These are phyloP conservation scores for Colletotrichum limetticola DNA, from an alignment of 2,329 filamentous ascomycete species.

Conservation along the genomic window DNA sequence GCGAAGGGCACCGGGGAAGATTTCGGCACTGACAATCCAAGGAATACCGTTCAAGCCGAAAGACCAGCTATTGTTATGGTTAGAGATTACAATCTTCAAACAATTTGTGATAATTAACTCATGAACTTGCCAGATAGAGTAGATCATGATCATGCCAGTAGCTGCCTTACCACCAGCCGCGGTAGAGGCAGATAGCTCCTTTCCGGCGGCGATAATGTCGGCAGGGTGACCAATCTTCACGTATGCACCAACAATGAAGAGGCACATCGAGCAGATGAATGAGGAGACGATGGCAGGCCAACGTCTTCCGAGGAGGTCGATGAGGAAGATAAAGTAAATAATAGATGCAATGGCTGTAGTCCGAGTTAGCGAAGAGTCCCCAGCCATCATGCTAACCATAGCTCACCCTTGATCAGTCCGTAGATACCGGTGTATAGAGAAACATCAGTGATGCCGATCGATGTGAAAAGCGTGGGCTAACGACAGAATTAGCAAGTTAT, in stretches of 20 bases:
- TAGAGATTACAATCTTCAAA: no score
- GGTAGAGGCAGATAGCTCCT: conserved; percentile 52
- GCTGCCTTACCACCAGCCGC: conserved; percentile 61
- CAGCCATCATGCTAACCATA: no score
- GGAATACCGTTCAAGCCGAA: conserved; percentile 57
- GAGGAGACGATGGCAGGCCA: conserved; percentile 58
- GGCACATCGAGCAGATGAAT: conserved; percentile 56
- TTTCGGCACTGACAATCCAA: conserved; percentile 57
- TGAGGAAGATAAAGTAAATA: conserved; percentile 51
- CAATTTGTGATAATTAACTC: no score
- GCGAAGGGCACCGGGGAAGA: conserved; percentile 55
- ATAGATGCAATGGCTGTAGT: conserved; percentile 47
- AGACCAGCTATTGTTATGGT: conserved; percentile 46
- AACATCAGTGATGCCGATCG: conserved; percentile 56
- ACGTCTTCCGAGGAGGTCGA: conserved; percentile 51
- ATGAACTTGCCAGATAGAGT: conserved; percentile 59
- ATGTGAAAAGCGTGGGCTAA: conserved; percentile 46
- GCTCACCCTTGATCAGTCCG: conserved; percentile 51
- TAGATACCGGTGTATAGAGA: conserved; percentile 62
- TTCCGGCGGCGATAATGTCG: conserved; percentile 53
- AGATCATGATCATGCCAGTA: conserved; percentile 65
- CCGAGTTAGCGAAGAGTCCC: neutral
- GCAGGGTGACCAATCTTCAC: conserved; percentile 62
- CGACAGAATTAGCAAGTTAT: neutral
- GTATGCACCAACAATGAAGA: conserved; percentile 63